Percentiles rank a stretch among this genome's conserved stretches.
These are phyloP conservation scores for Schizosaccharomyces cryophilus DNA, from an alignment of 805 yeast species.

Conservation along the genomic window DNA sequence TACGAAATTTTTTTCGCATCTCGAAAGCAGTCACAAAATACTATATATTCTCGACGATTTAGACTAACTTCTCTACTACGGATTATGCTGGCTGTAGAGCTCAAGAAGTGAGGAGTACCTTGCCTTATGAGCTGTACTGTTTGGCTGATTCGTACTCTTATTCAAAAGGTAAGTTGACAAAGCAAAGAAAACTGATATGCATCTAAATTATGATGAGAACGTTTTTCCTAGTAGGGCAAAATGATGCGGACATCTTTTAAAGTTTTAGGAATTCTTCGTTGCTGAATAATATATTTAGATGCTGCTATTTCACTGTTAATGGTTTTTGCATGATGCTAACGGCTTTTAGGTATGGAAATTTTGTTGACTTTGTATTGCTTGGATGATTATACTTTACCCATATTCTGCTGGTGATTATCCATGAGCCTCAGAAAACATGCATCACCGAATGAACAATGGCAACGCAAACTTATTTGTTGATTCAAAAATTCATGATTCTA, in stretches of 20 bases:
- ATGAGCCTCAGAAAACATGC: slow-evolving; percentile 2
- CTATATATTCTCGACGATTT: not conserved
- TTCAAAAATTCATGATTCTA: not conserved
- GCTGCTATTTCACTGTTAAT: too few relatives aligned
- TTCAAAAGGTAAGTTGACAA: not conserved
- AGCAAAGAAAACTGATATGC: not conserved
- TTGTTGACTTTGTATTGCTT: not conserved
- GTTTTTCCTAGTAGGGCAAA: slow-evolving; percentile 1
- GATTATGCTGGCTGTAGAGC: not conserved
- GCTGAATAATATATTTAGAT: not conserved
- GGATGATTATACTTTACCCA: slow-evolving; percentile 3
- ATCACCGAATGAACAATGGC: slow-evolving; percentile 2
- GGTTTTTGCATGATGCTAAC: not conserved
- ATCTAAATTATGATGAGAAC: not conserved
- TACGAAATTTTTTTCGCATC: not conserved
- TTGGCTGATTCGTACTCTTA: not conserved
- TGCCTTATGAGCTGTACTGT: not conserved
- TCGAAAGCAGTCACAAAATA: not conserved
- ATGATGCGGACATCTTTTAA: not conserved
- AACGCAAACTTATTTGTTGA: not conserved
- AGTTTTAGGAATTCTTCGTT: slow-evolving; percentile 3
- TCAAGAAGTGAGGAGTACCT: not conserved
- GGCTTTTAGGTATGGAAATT: not conserved
- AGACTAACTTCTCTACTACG: not conserved
- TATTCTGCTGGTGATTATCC: slow-evolving; percentile 1